Base-by-base conservation (phyloP, 768 basidiomycete species). In the Lanmaoa rubissima region DNA sequence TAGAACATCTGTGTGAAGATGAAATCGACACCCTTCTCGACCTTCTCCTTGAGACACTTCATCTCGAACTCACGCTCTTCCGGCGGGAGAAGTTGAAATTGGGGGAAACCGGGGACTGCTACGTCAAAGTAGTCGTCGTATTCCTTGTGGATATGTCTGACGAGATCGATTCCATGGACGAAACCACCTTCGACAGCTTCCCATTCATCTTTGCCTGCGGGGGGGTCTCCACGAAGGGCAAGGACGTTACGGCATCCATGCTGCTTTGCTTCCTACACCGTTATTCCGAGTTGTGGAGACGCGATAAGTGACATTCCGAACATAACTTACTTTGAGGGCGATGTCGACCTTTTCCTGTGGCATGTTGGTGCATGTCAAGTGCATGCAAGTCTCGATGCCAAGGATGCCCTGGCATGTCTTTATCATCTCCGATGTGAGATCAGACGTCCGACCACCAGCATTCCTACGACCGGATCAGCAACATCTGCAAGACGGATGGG, bases 1-100 rank as follows among this genome's bases (percentile, higher is more conserved):
- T 95, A 97, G 77, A 98, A 98, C 92, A 98, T 94, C 73, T 98
- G 95, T 0, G 95, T 97, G 78, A 98, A 97, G 73, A 98, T 97
- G 75, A 96, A 92, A 69, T 85, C 81, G 58, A 87, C 90, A 39
- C 95, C 94, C 11, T 86, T 90, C 61, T 96, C 94, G 56, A 95
- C 75, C 74, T 98, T 98, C 61, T 90, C 86, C 74, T 96, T 96
- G 60, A 97, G 79, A 72, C 82, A 95, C 56, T 79, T 73, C 74
- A 97, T 86, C 73, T 98, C 95, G 51, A 82, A 82, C 31, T 81
- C 83, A 41, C 82, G 82, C 64, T 94, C 87, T 46, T 86, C 88
- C 0, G 82, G 81, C 2, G 91, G 85, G 24, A 93, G 81, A 17
- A 79, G 72, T 63, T 88, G 84, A 57, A 87, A 80, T 67, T 96